phyloP scores from a whole-genome alignment of 768 basidiomycete genomes.

The Austroboletus eburneus region DNA sequence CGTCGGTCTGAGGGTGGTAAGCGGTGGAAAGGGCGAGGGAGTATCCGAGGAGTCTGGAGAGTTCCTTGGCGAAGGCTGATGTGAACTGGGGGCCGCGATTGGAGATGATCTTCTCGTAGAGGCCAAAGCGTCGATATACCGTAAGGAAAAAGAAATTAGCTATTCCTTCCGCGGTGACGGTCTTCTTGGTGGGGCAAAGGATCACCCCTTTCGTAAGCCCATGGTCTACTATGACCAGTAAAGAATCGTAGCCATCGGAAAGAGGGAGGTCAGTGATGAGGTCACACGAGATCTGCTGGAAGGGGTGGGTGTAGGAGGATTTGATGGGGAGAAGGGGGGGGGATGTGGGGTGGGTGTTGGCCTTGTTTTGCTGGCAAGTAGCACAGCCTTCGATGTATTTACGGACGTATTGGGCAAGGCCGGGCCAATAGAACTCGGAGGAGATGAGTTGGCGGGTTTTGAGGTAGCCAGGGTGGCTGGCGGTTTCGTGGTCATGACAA shows the following conservation, averaged over 20 bases:
- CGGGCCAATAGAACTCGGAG: no score
- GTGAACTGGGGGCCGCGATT: no score
- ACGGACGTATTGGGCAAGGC: no score
- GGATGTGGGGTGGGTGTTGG: not conserved
- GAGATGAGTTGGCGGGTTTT: not conserved
- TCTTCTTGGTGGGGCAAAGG: constrained; percentile 22
- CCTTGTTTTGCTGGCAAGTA: no score
- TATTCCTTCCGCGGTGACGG: constrained; percentile 12
- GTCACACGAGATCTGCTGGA: constrained; percentile 21
- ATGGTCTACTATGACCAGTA: constrained; percentile 20
- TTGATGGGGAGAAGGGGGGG: not conserved
- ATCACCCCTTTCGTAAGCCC: constrained; percentile 29
- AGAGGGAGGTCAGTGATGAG: constrained; percentile 23
- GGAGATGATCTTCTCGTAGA: no score
- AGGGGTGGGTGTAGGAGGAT: constrained; percentile 5
- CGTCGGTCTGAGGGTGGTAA: no score
- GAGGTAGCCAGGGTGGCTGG: not conserved
- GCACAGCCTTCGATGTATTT: no score
- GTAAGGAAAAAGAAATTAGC: constrained; percentile 7
- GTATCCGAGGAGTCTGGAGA: no score
- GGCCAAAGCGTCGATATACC: constrained; percentile 1
- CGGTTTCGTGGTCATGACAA: not conserved
- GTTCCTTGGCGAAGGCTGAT: no score
- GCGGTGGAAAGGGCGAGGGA: no score
- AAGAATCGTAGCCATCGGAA: constrained; percentile 11